Evolutionary conservation across 2,329 filamentous ascomycete genomes (phyloP).

Genomic region (Diaporthe citrichinensis): DNA sequence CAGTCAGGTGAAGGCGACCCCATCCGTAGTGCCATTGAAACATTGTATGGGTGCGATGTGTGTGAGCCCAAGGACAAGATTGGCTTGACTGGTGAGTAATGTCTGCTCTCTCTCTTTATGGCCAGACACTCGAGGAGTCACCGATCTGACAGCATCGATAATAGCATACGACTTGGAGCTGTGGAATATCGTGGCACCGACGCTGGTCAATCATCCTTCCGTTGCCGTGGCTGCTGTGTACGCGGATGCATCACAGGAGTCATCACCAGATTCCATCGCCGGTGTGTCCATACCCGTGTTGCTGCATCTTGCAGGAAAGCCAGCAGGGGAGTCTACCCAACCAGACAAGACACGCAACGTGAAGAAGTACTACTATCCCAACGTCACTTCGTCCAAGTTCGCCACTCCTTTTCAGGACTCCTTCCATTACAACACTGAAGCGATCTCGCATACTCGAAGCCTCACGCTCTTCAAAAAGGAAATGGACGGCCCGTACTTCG

Average conservation of each 20-base stretch:
- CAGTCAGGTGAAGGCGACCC: not conserved
- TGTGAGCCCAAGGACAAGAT: constrained; percentile 42
- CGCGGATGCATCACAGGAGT: constrained; percentile 28
- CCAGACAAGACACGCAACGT: not conserved
- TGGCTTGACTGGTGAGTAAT: constrained; percentile 36
- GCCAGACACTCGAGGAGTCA: not conserved
- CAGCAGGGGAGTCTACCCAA: not conserved
- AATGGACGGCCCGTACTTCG: constrained; percentile 76
- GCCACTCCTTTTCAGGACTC: constrained; percentile 43
- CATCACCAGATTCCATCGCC: not conserved
- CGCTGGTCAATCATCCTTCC: constrained; percentile 23
- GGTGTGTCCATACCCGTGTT: constrained; percentile 37
- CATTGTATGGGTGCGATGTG: constrained; percentile 30
- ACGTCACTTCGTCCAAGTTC: constrained; percentile 34
- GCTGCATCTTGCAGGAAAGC: constrained; percentile 38
- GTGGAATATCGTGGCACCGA: constrained; percentile 34
- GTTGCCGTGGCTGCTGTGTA: constrained; percentile 39
- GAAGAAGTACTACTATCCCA: constrained; percentile 40
- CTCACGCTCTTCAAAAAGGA: constrained; percentile 75
- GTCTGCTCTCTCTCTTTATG: too few species aligned
- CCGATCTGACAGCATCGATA: constrained; percentile 4
- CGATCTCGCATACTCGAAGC: constrained; percentile 75
- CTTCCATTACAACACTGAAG: constrained; percentile 44
- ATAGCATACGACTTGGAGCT: constrained; percentile 38
- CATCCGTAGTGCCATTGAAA: constrained; percentile 28